Evolutionary conservation across 495 filamentous ascomycete species (phyloP).

Genomic region (Aspergillus indologenus): DNA sequence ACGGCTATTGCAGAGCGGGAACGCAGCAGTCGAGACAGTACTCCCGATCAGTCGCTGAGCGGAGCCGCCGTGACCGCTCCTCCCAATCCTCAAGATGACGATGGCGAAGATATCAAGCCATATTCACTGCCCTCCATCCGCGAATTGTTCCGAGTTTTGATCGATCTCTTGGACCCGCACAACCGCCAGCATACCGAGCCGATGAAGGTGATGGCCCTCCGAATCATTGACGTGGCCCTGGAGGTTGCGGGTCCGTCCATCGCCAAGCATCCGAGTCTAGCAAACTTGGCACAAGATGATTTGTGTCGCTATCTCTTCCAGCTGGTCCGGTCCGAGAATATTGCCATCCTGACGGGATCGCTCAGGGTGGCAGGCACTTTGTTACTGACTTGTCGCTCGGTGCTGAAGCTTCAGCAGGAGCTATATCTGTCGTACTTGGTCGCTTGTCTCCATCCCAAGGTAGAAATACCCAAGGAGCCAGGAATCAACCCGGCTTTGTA

Average conservation of each 20-base stretch:
- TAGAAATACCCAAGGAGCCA: slow-evolving; percentile 87
- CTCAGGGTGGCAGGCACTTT: slow-evolving; percentile 88
- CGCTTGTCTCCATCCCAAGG: slow-evolving; percentile 84
- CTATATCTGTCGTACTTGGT: slow-evolving; percentile 93
- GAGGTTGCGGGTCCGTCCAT: slow-evolving; percentile 97
- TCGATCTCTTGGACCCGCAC: slow-evolving; percentile 90
- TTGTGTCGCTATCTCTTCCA: slow-evolving; percentile 95
- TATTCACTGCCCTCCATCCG: slow-evolving; percentile 92
- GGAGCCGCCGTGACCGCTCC: slow-evolving; percentile 48
- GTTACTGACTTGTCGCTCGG: slow-evolving; percentile 84
- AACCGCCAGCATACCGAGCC: slow-evolving; percentile 88
- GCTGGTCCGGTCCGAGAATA: slow-evolving; percentile 91
- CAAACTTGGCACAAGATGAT: slow-evolving; percentile 85
- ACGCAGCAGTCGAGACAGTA: slow-evolving; percentile 33
- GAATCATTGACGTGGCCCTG: slow-evolving; percentile 95
- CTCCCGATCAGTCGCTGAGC: slow-evolving; percentile 36
- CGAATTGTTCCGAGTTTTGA: slow-evolving; percentile 91
- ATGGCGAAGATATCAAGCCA: slow-evolving; percentile 62
- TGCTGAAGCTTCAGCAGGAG: slow-evolving; percentile 95
- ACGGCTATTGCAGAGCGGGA: slow-evolving; percentile 35
- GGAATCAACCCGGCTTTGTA: slow-evolving; percentile 91
- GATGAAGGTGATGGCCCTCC: slow-evolving; percentile 93
- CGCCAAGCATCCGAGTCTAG: slow-evolving; percentile 85
- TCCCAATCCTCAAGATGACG: slow-evolving; percentile 35
- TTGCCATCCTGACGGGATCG: slow-evolving; percentile 87